Conservation (phyloP, 495 filamentous ascomycete species). For the Penicillium pancosmium region DNA sequence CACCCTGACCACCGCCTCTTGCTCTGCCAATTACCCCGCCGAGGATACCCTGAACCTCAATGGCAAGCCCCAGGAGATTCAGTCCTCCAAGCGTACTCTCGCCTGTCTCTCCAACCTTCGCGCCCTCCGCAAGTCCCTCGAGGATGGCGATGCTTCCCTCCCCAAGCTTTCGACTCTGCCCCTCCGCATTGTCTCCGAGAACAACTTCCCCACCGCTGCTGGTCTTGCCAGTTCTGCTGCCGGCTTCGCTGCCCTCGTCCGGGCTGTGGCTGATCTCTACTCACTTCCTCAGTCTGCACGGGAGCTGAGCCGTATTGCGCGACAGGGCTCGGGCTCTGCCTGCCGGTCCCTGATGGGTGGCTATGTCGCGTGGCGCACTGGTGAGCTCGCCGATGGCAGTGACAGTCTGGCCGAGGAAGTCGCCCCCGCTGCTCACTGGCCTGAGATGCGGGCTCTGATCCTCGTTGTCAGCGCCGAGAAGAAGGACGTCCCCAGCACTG, state of each 20-base stretch:
- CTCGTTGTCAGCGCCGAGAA: conserved; percentile 90
- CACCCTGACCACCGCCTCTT: conserved; percentile 94
- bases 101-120: conserved; percentile 89
- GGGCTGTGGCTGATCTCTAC: conserved; percentile 91
- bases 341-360: conserved; percentile 91
- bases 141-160: conserved; percentile 67
- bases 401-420: conserved; percentile 87
- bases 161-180: conserved; percentile 75
- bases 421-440: conserved; percentile 86
- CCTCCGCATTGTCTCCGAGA: conserved; percentile 84
- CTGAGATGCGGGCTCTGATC: conserved; percentile 87
- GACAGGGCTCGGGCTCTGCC: conserved; percentile 94
- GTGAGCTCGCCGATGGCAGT: conserved; percentile 68
- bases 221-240: conserved; percentile 91
- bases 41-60: conserved; percentile 83
- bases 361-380: conserved; percentile 91
- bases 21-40: conserved; percentile 71
- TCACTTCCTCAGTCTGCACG: conserved; percentile 73
- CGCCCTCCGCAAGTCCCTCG: conserved; percentile 70
- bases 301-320: conserved; percentile 83
- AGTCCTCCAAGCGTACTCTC: conserved; percentile 79
- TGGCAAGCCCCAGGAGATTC: conserved; percentile 75
- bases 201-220: conserved; percentile 99
- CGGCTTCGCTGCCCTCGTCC: conserved; percentile 91
- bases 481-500: conserved; percentile 89